These are phyloP conservation scores for Mycena leptocephala DNA, from an alignment of 768 basidiomycete genomes.

Conservation along the genomic window DNA sequence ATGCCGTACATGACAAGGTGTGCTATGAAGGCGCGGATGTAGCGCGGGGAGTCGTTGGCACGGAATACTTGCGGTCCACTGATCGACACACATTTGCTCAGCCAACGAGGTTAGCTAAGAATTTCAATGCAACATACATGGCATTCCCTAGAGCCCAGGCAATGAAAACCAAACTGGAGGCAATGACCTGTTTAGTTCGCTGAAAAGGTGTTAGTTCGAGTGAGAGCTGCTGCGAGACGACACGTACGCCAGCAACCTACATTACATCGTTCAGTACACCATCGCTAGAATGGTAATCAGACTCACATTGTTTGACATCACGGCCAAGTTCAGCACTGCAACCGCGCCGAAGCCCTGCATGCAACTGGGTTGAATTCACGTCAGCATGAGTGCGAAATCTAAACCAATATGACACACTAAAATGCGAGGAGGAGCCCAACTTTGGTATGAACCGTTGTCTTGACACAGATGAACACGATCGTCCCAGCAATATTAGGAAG, in stretches of 20 bases:
- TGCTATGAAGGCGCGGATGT: conserved; percentile 62
- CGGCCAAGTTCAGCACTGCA: conserved; percentile 61
- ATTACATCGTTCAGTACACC: neutral
- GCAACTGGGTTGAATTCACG: conserved; percentile 45
- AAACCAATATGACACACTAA: conserved; percentile 52
- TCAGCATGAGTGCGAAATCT: conserved; percentile 8
- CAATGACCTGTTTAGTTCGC: conserved; percentile 67
- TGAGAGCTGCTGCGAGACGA: neutral
- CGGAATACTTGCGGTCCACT: conserved; percentile 57
- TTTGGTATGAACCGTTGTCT: conserved; percentile 56
- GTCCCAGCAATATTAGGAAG: conserved; percentile 67
- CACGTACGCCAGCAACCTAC: conserved; percentile 53
- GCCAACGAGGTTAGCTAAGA: neutral
- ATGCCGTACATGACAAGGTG: conserved; percentile 65
- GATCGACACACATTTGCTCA: neutral
- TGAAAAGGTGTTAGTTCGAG: conserved; percentile 19
- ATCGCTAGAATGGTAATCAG: neutral
- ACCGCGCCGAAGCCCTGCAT: conserved; percentile 65
- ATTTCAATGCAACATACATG: conserved; percentile 41
- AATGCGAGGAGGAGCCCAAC: conserved; percentile 67
- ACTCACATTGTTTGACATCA: conserved; percentile 61
- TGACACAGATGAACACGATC: conserved; percentile 65
- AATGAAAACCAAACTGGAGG: conserved; percentile 66
- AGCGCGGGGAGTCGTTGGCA: conserved; percentile 61
- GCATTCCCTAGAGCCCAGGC: conserved; percentile 70